Evolutionary conservation across 2,329 filamentous ascomycete genomes (phyloP).

Genomic region (Cryoendolithus antarcticus): DNA sequence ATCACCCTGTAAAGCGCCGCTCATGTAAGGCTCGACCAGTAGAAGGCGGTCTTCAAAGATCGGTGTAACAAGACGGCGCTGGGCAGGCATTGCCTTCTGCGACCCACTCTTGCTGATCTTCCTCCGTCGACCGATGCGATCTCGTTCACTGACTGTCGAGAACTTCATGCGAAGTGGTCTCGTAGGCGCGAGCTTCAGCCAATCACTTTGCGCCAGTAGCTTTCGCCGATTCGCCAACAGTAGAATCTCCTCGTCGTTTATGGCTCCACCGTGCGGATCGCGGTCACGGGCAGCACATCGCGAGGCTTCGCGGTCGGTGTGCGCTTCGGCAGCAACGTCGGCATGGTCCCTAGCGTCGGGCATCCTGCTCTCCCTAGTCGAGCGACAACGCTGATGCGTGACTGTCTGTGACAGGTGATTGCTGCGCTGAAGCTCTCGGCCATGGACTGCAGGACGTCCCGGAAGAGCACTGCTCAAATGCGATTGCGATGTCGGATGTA

Average conservation of each 20-base stretch:
- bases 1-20: constrained; percentile 14
- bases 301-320: no score
- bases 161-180: constrained; percentile 17
- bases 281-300: neutral
- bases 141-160: constrained; percentile 9
- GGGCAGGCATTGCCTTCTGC: constrained; percentile 5
- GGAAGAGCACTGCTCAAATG: no score
- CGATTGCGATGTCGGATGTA: no score
- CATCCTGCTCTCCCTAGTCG: no score
- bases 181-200: constrained; percentile 18
- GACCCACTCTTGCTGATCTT: constrained; percentile 10
- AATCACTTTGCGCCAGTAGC: constrained; percentile 19
- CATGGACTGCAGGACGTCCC: no score
- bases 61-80: constrained; percentile 6
- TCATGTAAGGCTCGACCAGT: constrained; percentile 11
- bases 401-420: no score
- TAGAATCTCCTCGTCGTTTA: constrained; percentile 7
- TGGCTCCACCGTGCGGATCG: neutral
- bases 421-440: no score
- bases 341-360: no score
- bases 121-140: constrained; percentile 18
- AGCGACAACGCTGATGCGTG: no score
- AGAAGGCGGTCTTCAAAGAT: constrained; percentile 11
- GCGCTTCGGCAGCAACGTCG: no score
- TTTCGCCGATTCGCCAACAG: constrained; percentile 12